Base-by-base conservation (phyloP, 257 asterid genomes). In the Solanum ahanhuiri region DNA sequence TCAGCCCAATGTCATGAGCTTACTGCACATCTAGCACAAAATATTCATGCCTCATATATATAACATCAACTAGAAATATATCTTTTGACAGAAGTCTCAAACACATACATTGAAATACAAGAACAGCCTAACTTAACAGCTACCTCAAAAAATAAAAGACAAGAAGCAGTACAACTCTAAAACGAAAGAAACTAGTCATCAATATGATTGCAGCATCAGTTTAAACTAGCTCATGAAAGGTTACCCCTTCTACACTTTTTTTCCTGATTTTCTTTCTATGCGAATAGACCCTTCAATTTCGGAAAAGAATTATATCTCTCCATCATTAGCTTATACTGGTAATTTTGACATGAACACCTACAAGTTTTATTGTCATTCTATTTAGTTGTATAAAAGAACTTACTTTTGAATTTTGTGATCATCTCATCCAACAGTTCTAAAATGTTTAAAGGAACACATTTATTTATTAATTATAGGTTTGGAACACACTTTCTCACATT, bases 1-100 rank as follows among this genome's bases (percentile, higher is more conserved):
- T 58, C 88, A 86, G 79, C 48, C 79, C 81, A 88, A 87, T 88
- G 85, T 66, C 85, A 89, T 89, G 88, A 91, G 90, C 73, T 85
- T 37, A 71, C 31, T 48, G 66, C 39, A 45, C 39, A 45, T 45
- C 84, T 79, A 48, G 43, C 41, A 48, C 66, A 81, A 81, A 81
- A 48, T 30, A 81, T 81, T 51, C 69, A 17, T 30, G 84, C 20
- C 67, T 43, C n/a, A 33, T 48, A 81, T 48, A 28, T 48, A 23
- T 48, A 2, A 48, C 67, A 81, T 81, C 84, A 48, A 48, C 43
- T 9, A 81, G 84, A 79, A 79, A 81, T 18, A 60, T 3, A 81
- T 48, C 67, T 81, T 28, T 31, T 28, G 67, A 48, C 43, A 81
- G 12, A 81, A 81, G 35, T 48, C 2, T 18, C 84, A 15, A 81